Percentiles rank a stretch among this genome's conserved stretches.
These are phyloP conservation scores for Astragalus glycyphyllos DNA, from an alignment of 306 rosid species.

Conservation along the genomic window DNA sequence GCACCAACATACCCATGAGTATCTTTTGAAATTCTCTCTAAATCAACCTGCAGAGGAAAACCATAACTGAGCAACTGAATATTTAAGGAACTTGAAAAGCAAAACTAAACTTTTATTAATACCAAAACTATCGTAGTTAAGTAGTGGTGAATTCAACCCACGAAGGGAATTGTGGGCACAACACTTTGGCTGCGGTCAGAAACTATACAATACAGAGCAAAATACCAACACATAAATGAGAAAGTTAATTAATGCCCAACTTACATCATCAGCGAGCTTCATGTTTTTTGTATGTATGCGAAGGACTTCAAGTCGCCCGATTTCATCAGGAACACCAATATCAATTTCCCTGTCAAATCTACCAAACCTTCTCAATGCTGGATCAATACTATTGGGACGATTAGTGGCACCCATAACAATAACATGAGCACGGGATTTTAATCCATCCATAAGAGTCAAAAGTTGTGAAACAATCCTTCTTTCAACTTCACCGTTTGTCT, in stretches of 20 bases:
- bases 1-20: conserved; percentile 81
- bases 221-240: not conserved
- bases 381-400: conserved; percentile 73
- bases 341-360: conserved; percentile 76
- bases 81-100: conserved; percentile 3
- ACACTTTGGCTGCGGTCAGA: not conserved
- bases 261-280: conserved; percentile 78
- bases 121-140: conserved; percentile 15
- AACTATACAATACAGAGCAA: not conserved
- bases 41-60: conserved; percentile 58
- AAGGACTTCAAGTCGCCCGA: conserved; percentile 74
- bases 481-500: conserved; percentile 75
- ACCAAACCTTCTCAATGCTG: conserved; percentile 75
- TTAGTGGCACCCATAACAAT: conserved; percentile 75
- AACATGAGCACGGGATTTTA: conserved; percentile 70
- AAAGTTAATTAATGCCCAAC: conserved; percentile 13
- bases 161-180: conserved; percentile 14
- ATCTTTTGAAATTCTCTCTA: conserved; percentile 61
- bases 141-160: not conserved
- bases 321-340: conserved; percentile 75
- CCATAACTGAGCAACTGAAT: conserved; percentile 4
- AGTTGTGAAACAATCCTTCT: conserved; percentile 74
- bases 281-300: conserved; percentile 75
- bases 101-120: not conserved
- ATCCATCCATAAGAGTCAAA: conserved; percentile 73